Base-by-base conservation (phyloP, 768 basidiomycete genomes). In the Astraeus odoratus region DNA sequence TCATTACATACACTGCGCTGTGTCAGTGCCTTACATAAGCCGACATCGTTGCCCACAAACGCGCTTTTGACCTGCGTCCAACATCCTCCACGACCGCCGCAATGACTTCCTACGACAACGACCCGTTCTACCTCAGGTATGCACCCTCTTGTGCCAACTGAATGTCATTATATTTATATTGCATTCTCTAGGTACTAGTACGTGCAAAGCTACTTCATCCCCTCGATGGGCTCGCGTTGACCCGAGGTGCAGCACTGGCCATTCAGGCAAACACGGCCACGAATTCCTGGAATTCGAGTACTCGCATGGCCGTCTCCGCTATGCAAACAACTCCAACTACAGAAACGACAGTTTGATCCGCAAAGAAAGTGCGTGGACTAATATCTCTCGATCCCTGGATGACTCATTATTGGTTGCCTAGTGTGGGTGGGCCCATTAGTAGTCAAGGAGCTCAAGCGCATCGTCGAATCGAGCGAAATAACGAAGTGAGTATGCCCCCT, bases 301-400 rank as follows among this genome's bases (percentile, higher is more conserved):
- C 70, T 86, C 90, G 12, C 89, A 94, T 71, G 95, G 95, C 30
- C 84, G 95, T 53, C 76, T 98, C 44, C 80, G 96, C 54, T 99
- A 98, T 64, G 96, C 96, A 50, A 95, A 98, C 74, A 98, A 98
- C 74, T 97, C 95, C 8, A 99, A 99, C 68, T 99, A 99, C 69
- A 73, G 96, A 25, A 98, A 98, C 57, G 96, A 99, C 69, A 87
- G 85, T 64, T 71, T 99, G 39, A 98, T 99, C 62, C 80, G 95
- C 50, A 98, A 98, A 88, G 96, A 99, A 69, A 96, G 94, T 96
- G 55, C 57, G 91, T 76, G 8, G 16, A 10, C n/a, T 46, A 22
- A 2, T 20, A 8, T n/a, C 5, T 2, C 4, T 43, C 5, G n/a
- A 16, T 19, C n/a, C 20, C 7, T 24, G 8, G 24, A 33, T 43